Evolutionary conservation across 257 asterid genomes (phyloP), one percentile per base, ranked within the genome.

Genomic region (Mentha longifolia): DNA sequence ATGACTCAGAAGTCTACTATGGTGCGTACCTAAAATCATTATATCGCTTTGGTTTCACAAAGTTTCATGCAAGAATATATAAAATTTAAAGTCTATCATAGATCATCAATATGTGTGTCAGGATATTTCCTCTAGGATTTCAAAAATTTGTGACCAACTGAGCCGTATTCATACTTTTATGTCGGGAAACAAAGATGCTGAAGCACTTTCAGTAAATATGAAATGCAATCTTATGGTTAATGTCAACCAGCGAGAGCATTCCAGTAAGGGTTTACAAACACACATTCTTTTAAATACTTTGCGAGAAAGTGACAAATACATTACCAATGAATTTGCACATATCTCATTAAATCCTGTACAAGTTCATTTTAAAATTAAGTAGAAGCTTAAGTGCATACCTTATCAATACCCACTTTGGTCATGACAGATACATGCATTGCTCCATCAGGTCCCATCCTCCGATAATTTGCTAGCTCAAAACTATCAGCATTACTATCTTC

Each of bases 401-500:
- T 90, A 46, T 78, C 77, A 72, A 94, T 83, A 22, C 97, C 96
- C 61, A 75, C 49, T 82, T 87, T 86, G 67, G 74, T 86, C 76
- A 30, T 89, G 59, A 86, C 95, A 56, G 99, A 94, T 67, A 86
- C 99, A 45, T 66, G 86, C 55, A 89, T 0, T 45, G 99, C 93
- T 75, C 92, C 98, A 68, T 84, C 93, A 66, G 98, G 99, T 68
- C 98, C 99, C 84, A 62, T 64, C 82, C 79, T 85, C 51, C 96
- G 92, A 62, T 91, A 94, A 74, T 74, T 82, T 68, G 88, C 84
- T 50, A 94, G 89, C 82, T 91, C 98, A 55, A 71, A 19, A 73
- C 80, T 75, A 79, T 91, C 92, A 28, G 16, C 62, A 46, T 68
- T 77, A 61, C 80, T 78, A 79, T 88, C 95, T 74, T 94, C 98